Percentiles rank a stretch among this genome's conserved stretches.
Conservation (phyloP, 176 grass and related monocot genomes). For the Avena atlantica region DNA sequence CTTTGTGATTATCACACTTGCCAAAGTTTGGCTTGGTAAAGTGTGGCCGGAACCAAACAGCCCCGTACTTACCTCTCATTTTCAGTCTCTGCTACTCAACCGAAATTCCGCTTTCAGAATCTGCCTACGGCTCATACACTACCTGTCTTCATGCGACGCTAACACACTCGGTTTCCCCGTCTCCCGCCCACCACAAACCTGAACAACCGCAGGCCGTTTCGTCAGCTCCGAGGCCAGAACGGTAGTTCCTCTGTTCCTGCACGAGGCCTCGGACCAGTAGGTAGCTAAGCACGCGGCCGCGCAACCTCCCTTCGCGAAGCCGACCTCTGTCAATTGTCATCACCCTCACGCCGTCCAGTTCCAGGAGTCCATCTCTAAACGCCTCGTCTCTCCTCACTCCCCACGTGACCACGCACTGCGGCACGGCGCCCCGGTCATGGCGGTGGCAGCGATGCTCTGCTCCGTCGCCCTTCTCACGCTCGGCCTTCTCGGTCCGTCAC, state of each 20-base stretch:
- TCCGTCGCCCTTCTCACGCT: conserved; percentile 54
- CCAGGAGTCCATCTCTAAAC: not conserved
- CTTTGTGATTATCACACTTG: too few relatives aligned
- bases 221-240: not conserved
- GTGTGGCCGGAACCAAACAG: too few relatives aligned
- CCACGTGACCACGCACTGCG: not conserved
- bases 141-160: too few relatives aligned
- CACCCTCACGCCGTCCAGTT: too few relatives aligned
- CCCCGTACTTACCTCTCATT: too few relatives aligned
- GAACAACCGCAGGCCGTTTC: not conserved
- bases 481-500: conserved; percentile 54
- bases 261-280: conserved; percentile 25
- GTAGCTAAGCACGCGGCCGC: not conserved
- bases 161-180: not conserved
- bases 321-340: too few relatives aligned
- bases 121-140: too few relatives aligned
- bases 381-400: not conserved
- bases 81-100: too few relatives aligned
- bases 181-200: not conserved
- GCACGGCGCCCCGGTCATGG: not conserved
- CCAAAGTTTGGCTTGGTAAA: too few relatives aligned
- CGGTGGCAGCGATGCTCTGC: conserved; percentile 47
- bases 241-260: not conserved
- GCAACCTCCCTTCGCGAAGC: not conserved
- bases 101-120: too few relatives aligned